Percentiles rank a stretch among this genome's conserved stretches.
phyloP scores from a whole-genome alignment of 73 alveolate genomes.

The Effrenium voratum region DNA sequence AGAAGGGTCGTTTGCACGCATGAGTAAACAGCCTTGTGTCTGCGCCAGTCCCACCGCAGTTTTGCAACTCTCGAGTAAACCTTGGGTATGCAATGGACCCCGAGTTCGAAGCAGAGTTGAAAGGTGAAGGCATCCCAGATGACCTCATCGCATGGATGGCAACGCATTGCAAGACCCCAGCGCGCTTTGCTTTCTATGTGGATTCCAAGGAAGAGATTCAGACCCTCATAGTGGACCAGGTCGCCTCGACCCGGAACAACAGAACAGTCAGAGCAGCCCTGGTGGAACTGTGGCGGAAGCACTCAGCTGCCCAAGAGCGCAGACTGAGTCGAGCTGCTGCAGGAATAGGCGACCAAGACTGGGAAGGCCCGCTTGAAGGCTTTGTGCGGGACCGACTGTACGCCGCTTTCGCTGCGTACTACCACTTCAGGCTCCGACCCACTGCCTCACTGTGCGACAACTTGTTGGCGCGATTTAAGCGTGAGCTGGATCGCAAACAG shows the following conservation, averaged over 20 bases:
- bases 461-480: not conserved
- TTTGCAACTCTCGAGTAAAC: not conserved
- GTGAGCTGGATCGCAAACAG: not conserved
- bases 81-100: not conserved
- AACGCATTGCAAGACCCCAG: not conserved
- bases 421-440: not conserved
- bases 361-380: not conserved
- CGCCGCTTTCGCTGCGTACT: not conserved
- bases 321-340: not conserved
- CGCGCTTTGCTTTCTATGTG: not conserved
- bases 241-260: not conserved
- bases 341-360: slow-evolving; percentile 2
- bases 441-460: not conserved
- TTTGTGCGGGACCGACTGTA: not conserved
- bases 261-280: not conserved
- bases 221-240: not conserved
- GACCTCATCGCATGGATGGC: not conserved
- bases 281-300: slow-evolving; percentile 24
- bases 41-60: not conserved
- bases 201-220: slow-evolving; percentile 6
- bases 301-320: not conserved
- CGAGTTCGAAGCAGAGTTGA: not conserved
- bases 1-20: too few relatives aligned
- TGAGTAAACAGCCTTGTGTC: not conserved
- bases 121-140: not conserved